These are phyloP conservation scores for Drosera spatulata DNA, from an alignment of 179 eudicot genomes.

Conservation along the genomic window DNA sequence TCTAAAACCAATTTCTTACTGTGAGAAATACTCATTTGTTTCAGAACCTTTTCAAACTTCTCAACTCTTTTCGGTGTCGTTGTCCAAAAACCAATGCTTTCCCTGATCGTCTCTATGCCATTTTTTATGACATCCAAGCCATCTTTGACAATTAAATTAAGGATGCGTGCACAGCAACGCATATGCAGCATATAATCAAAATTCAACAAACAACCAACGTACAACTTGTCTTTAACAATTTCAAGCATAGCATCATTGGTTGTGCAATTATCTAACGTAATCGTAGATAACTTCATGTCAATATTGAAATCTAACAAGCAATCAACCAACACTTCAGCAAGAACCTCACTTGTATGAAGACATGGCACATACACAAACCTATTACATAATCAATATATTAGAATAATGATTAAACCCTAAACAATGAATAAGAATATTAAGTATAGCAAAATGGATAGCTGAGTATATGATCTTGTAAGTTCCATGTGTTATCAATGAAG, in stretches of 20 bases:
- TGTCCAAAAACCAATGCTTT: not conserved
- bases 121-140: not conserved
- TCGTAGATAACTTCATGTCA: not conserved
- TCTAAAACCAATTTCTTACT: not conserved
- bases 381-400: not conserved
- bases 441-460: not conserved
- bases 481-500: conserved; percentile 11
- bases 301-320: not conserved
- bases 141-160: conserved; percentile 4
- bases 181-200: not conserved
- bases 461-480: not conserved
- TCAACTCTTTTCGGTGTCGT: conserved; percentile 2
- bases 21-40: not conserved
- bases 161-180: conserved; percentile 4
- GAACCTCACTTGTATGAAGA: conserved; percentile 3
- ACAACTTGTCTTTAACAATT: not conserved
- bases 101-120: not conserved
- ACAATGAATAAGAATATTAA: not conserved
- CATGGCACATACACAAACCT: conserved; percentile 4
- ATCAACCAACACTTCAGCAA: not conserved
- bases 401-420: not conserved
- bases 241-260: conserved; percentile 2
- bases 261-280: not conserved
- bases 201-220: not conserved
- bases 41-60: not conserved